Evolutionary conservation across 208 protist genomes (phyloP).

Genomic region (Wallacemonas collosoma): DNA sequence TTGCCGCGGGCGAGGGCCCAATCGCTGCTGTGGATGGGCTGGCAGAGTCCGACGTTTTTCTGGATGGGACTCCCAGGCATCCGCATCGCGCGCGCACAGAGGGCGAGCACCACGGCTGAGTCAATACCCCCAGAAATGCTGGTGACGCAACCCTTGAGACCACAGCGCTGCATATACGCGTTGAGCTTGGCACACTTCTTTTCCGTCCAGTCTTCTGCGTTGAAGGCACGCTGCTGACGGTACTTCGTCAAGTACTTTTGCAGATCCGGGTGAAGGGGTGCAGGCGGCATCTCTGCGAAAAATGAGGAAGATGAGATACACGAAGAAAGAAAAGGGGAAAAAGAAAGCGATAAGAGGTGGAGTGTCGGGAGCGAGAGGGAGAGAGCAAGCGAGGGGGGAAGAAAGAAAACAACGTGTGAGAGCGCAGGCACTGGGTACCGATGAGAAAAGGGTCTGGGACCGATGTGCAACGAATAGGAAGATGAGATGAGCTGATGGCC

Average conservation of each 20-base stretch:
- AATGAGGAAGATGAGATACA: not conserved
- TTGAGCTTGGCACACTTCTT: constrained; percentile 90
- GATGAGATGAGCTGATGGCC: too few species aligned
- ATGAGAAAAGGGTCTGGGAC: too few species aligned
- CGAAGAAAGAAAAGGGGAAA: not conserved
- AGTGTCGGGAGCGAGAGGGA: not conserved
- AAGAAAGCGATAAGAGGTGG: not conserved
- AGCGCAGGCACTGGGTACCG: too few species aligned
- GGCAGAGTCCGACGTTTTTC: constrained; percentile 91
- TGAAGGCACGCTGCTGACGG: constrained; percentile 75
- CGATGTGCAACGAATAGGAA: too few species aligned
- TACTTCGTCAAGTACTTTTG: constrained; percentile 60
- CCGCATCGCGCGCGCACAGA: constrained; percentile 78
- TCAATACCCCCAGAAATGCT: constrained; percentile 95
- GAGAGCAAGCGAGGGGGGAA: not conserved
- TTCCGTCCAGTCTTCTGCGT: constrained; percentile 81
- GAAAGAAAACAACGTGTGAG: not conserved
- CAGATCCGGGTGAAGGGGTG: constrained; percentile 71
- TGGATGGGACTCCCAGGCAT: constrained; percentile 73
- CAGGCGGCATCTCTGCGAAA: constrained; percentile 38
- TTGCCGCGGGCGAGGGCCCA: constrained; percentile 87
- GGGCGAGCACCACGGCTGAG: constrained; percentile 91
- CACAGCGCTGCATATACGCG: constrained; percentile 87
- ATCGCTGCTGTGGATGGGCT: constrained; percentile 93
- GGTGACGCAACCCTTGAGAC: constrained; percentile 90